A percentile compares a stretch with the other conserved stretches of the same genome.
These are phyloP conservation scores for Blechomonas ayalai DNA, from an alignment of 208 protist genomes.

Conservation along the genomic window DNA sequence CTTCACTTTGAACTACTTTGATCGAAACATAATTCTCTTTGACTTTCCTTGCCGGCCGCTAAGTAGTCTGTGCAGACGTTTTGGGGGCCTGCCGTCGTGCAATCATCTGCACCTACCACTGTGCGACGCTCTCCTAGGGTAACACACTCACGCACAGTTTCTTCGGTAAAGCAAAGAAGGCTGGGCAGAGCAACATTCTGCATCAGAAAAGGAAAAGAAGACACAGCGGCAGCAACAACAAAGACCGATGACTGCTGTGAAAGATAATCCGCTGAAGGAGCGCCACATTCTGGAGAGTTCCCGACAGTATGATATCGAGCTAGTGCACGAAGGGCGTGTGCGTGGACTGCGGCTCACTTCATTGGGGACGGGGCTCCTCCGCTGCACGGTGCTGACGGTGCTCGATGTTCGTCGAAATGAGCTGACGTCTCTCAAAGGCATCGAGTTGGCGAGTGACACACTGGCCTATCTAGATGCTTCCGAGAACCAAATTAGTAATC, in stretches of 20 bases:
- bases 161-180: too few relatives aligned
- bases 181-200: too few relatives aligned
- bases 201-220: too few relatives aligned
- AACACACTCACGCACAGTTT: too few relatives aligned
- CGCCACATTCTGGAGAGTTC: constrained; percentile 22
- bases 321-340: constrained; percentile 32
- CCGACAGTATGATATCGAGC: constrained; percentile 59
- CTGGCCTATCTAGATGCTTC: constrained; percentile 56
- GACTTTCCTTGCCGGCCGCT: too few relatives aligned
- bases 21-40: too few relatives aligned
- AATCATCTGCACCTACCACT: too few relatives aligned
- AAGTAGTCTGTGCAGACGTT: too few relatives aligned
- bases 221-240: neutral
- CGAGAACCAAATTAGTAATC: constrained; percentile 49
- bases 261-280: constrained; percentile 22
- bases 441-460: constrained; percentile 30
- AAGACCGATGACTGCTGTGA: neutral
- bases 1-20: too few relatives aligned
- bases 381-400: constrained; percentile 28
- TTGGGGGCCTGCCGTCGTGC: too few relatives aligned
- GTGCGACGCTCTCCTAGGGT: too few relatives aligned
- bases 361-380: constrained; percentile 29
- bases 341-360: constrained; percentile 4
- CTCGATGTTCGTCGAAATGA: constrained; percentile 64
- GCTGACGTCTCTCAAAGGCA: constrained; percentile 39